Conservation (phyloP, 2,329 filamentous ascomycete genomes). For the Clonostachys chloroleuca region DNA sequence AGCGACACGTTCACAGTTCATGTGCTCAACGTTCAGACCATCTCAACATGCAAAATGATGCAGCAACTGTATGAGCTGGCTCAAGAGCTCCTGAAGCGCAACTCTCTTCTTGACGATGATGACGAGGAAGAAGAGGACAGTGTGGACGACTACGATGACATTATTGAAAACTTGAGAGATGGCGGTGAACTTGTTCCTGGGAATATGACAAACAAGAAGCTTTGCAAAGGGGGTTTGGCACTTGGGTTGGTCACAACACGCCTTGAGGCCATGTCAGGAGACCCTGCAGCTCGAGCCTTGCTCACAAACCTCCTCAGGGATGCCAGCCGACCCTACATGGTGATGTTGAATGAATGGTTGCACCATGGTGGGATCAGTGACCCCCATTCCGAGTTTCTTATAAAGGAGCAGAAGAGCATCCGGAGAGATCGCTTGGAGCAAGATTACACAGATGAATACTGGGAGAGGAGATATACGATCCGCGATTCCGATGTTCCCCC, state of each 20-base stretch:
- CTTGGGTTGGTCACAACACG: slow-evolving; percentile 81
- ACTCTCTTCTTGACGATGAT: slow-evolving; percentile 81
- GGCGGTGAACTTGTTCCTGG: slow-evolving; percentile 78
- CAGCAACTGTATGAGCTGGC: slow-evolving; percentile 84
- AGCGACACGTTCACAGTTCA: slow-evolving; percentile 89
- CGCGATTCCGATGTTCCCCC: slow-evolving; percentile 88
- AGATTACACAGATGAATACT: slow-evolving; percentile 98
- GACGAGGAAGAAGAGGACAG: slow-evolving; percentile 69
- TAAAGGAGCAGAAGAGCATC: slow-evolving; percentile 96
- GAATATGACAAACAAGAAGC: slow-evolving; percentile 79
- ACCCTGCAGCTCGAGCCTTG: slow-evolving; percentile 79
- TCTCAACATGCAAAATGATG: slow-evolving; percentile 88
- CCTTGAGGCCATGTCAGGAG: slow-evolving; percentile 85
- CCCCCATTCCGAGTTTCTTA: slow-evolving; percentile 87
- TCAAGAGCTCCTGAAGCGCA: slow-evolving; percentile 82
- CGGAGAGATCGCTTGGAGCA: slow-evolving; percentile 85
- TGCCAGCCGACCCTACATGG: slow-evolving; percentile 91
- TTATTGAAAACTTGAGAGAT: slow-evolving; percentile 83
- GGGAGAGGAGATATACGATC: slow-evolving; percentile 96
- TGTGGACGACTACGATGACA: slow-evolving; percentile 84
- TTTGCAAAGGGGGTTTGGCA: slow-evolving; percentile 97
- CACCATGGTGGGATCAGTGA: slow-evolving; percentile 95
- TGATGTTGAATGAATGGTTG: slow-evolving; percentile 97
- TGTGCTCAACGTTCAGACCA: slow-evolving; percentile 85
- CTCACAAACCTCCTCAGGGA: slow-evolving; percentile 81